Conservation (phyloP, 2,329 filamentous ascomycete genomes). For the Pochonia chlamydosporia region DNA sequence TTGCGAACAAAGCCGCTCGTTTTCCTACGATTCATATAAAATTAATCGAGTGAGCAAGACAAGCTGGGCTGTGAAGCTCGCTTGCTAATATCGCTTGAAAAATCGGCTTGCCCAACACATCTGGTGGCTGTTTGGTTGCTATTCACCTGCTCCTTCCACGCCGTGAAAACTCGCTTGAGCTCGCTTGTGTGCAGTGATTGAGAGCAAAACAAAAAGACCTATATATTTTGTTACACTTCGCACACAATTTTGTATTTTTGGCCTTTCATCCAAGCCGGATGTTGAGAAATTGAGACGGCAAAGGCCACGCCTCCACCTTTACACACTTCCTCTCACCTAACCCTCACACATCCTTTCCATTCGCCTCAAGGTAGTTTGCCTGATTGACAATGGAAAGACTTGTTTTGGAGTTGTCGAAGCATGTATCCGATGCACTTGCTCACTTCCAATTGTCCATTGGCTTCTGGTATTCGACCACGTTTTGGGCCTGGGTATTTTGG, state of each 20-base stretch:
- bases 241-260: too few species aligned
- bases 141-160: constrained; percentile 9
- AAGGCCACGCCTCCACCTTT: not conserved
- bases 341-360: not conserved
- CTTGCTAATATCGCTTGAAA: constrained; percentile 1
- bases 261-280: not conserved
- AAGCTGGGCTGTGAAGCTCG: not conserved
- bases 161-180: constrained; percentile 1
- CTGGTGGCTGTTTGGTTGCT: not conserved
- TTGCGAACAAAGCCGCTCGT: not conserved
- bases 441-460: constrained; percentile 19
- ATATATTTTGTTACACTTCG: too few species aligned
- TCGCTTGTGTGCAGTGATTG: constrained; percentile 1
- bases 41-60: not conserved
- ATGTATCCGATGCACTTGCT: constrained; percentile 6
- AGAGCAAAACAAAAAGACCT: too few species aligned
- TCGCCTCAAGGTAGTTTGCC: not conserved
- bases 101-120: not conserved
- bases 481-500: constrained; percentile 40
- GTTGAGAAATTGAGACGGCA: not conserved
- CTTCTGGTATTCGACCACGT: constrained; percentile 37
- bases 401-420: constrained; percentile 9
- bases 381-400: constrained; percentile 2
- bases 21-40: not conserved
- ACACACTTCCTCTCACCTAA: not conserved